Evolutionary conservation across 2,329 filamentous ascomycete species (phyloP), one percentile per base, ranked within the genome.

Genomic region (Pseudogymnoascus verrucosus): DNA sequence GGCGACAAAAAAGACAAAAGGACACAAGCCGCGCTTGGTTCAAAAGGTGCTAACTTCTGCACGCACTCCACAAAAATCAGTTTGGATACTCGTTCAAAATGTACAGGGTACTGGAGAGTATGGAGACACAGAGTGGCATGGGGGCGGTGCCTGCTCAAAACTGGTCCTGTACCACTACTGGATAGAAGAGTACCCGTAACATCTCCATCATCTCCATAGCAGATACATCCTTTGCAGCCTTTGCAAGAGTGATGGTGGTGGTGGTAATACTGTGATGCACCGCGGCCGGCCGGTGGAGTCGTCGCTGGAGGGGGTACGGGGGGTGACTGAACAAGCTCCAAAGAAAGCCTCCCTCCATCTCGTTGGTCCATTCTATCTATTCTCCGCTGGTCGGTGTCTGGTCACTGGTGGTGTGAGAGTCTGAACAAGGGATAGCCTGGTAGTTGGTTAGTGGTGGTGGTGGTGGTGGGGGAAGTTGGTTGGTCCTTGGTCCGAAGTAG

Each of bases 401-500:
- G 26, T 54, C 26, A 54, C 23, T 54, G 47, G 26, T 54, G 47
- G 51, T 57, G 28, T 57, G 26, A 19, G 28, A 10, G 51, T 57
- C 51, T 31, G 51, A 57, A 57, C 51, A 57, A 57, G 51, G 51
- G 26, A 34, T 57, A 57, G 51, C 51, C 51, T 57, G 28, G 51
- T 57, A 57, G 28, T 54, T 31, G 47, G 23, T 54, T 54, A 14
- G 47, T 54, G 28, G 26, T 57, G 26, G n/a, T 57, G 26, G n/a
- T 57, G 51, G 51, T 57, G 51, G 51, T 57, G 51, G 28, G 51
- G 51, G 51, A 57, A 34, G 51, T 57, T 57, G 51, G 51, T 57
- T 57, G 51, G 51, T 57, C 28, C 51, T 57, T 57, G 28, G 51
- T 57, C 51, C 51, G 44, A 31, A 54, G 44, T 42, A 47, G 11